These are phyloP conservation scores for Ceratocystis albifundus DNA, from an alignment of 2,329 filamentous ascomycete species.

Conservation along the genomic window DNA sequence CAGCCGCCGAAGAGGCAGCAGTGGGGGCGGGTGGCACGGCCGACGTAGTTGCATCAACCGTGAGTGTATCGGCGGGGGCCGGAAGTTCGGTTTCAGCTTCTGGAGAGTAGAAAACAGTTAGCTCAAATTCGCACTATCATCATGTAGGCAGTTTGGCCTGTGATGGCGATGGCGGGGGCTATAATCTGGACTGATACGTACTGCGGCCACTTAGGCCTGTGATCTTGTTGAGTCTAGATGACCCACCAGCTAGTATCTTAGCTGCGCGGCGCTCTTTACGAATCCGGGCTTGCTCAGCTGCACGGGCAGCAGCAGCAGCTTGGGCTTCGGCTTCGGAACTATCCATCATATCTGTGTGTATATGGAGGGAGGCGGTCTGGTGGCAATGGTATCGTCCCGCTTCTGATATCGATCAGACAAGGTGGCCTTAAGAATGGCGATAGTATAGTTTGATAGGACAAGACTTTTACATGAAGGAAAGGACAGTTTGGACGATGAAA, in stretches of 20 bases:
- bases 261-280: slow-evolving; percentile 70
- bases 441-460: background rate
- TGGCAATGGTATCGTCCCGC: background rate
- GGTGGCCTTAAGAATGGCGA: background rate
- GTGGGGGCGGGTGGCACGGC: slow-evolving; percentile 26
- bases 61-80: slow-evolving; percentile 18
- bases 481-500: no score
- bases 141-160: no score
- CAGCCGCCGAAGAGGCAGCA: slow-evolving; percentile 25
- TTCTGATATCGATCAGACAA: background rate
- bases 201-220: slow-evolving; percentile 38
- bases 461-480: no score
- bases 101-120: background rate
- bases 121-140: no score
- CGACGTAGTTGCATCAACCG: no score
- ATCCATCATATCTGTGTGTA: slow-evolving; percentile 22
- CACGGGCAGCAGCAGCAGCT: slow-evolving; percentile 41
- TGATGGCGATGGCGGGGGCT: background rate
- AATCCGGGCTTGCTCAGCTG: slow-evolving; percentile 56
- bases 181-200: background rate
- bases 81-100: background rate
- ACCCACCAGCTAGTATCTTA: slow-evolving; percentile 62
- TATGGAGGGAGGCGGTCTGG: background rate
- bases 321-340: slow-evolving; percentile 30
- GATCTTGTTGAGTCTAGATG: slow-evolving; percentile 61